These are phyloP conservation scores for Cercospora beticola DNA, from an alignment of 2,329 filamentous ascomycete species.

Conservation along the genomic window DNA sequence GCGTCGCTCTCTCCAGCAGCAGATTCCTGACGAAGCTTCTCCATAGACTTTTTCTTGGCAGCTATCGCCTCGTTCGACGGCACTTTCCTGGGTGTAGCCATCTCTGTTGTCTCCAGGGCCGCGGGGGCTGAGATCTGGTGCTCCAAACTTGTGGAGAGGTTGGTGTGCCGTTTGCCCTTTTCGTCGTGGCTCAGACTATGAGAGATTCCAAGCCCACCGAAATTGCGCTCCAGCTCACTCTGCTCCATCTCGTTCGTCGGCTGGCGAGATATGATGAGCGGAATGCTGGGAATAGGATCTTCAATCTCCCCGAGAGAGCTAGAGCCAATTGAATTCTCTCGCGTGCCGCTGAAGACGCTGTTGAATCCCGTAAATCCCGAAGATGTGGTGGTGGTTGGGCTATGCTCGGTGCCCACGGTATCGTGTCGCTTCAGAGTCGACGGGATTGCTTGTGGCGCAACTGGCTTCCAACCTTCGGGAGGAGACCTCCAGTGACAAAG, in stretches of 20 bases:
- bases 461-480: conserved; percentile 56
- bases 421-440: conserved; percentile 63
- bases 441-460: conserved; percentile 50
- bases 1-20: conserved; percentile 74
- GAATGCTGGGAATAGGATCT: conserved; percentile 73
- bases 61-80: conserved; percentile 72
- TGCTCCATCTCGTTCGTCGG: conserved; percentile 64
- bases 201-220: conserved; percentile 70
- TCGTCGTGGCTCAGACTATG: conserved; percentile 25
- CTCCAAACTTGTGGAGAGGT: conserved; percentile 54
- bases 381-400: conserved; percentile 74
- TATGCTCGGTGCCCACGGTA: conserved; percentile 68
- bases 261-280: conserved; percentile 68
- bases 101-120: conserved; percentile 28
- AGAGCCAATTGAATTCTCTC: conserved; percentile 85
- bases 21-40: conserved; percentile 70
- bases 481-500: conserved; percentile 93
- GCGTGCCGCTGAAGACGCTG: conserved; percentile 42
- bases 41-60: conserved; percentile 71
- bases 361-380: conserved; percentile 69
- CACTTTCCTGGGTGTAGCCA: conserved; percentile 54
- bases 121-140: conserved; percentile 67
- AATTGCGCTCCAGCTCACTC: conserved; percentile 54
- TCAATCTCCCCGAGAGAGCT: conserved; percentile 87
- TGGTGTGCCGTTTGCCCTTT: conserved; percentile 22